Conservation (phyloP, 164 flowering plant genomes). For the Saururus chinensis region DNA sequence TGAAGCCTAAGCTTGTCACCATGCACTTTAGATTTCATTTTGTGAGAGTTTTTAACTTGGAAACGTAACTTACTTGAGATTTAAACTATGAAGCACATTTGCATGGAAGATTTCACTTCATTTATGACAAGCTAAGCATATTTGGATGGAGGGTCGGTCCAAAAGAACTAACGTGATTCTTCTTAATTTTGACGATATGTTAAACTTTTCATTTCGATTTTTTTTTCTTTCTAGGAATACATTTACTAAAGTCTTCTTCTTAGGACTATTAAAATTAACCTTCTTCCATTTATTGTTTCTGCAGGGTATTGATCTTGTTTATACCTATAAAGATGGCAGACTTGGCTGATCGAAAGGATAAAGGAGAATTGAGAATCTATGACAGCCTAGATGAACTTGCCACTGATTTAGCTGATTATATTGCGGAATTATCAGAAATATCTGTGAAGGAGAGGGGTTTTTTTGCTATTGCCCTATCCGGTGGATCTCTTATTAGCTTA, state of each 20-base stretch:
- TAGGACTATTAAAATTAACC: background rate
- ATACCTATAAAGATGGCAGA: slow-evolving; percentile 31
- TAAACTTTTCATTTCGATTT: background rate
- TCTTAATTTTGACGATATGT: no score
- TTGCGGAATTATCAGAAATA: slow-evolving; percentile 68
- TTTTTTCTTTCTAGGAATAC: background rate
- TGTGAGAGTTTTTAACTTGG: no score
- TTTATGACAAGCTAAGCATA: no score
- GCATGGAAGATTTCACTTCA: no score
- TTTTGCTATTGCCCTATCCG: slow-evolving; percentile 81
- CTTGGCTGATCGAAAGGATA: slow-evolving; percentile 26
- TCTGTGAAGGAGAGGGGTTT: slow-evolving; percentile 79
- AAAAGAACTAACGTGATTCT: no score
- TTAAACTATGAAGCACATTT: no score
- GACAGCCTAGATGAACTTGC: slow-evolving; percentile 67
- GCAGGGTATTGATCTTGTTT: background rate
- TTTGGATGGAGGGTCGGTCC: no score
- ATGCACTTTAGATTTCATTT: no score
- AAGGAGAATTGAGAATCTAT: slow-evolving; percentile 58
- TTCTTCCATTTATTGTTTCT: background rate
- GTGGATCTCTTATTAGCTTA: slow-evolving; percentile 85
- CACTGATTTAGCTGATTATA: slow-evolving; percentile 66
- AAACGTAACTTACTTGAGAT: no score
- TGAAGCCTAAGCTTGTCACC: no score
- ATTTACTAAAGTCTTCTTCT: background rate